Evolutionary conservation across 768 basidiomycete species (phyloP), one percentile per base, ranked within the genome.

Genomic region (Boletus subparvulus): DNA sequence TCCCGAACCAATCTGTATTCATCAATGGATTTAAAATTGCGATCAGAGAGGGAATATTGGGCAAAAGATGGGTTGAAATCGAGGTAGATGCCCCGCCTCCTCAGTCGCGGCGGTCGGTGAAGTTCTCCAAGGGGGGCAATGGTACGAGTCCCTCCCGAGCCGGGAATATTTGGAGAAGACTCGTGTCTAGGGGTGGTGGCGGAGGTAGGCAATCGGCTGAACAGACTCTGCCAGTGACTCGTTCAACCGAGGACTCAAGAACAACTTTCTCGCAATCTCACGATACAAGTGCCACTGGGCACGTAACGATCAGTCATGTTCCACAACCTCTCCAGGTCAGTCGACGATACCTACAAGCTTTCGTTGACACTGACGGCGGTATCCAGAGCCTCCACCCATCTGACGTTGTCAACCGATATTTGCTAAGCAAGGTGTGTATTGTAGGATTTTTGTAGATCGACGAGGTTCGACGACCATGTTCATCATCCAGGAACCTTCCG

Each of bases 21-120:
- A 58, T 68, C 21, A 56, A 42, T 11, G 66, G 69, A 1, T 65
- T 62, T 48, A 69, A 62, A 26, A 65, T 65, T n/a, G 59, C 58
- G 0, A 40, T 58, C 6, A 11, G 44, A 14, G n/a, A 47, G 42
- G 49, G 47, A 3, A 5, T 53, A 6, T n/a, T 61, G 10, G 49
- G 54, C 6, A 40, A 40, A 21, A 68, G 13, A 46, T 3, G 58
- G 21, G 19, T 54, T 11, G 21, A 50, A 28, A 36, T 50, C 10
- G 41, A 47, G 39, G 47, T 41, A 14, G 61, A 60, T n/a, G 12
- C 40, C 5, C 51, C 54, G 3, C 36, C 32, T 35, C n/a, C 33
- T 14, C 37, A 7, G 6, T 24, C 26, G 14, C 36, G 21, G 41
- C 41, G 12, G 43, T 48, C 43, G 17, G 9, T 3, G 16, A 58